Evolutionary conservation across 257 asterid genomes (phyloP), one percentile per base, ranked within the genome.

Genomic region (Gentiana straminea): DNA sequence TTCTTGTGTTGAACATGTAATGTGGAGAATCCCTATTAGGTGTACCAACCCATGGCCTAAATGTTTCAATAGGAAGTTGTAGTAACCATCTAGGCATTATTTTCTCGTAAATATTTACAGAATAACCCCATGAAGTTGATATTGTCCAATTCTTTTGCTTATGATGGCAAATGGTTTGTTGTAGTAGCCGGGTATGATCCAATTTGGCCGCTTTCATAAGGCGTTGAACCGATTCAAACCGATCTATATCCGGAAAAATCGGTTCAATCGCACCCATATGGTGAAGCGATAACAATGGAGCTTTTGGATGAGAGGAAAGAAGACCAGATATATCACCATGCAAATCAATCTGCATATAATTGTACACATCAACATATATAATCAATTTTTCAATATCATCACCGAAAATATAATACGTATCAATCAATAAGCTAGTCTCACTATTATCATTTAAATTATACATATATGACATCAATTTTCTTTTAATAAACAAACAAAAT

Each of bases 41-140:
- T 1, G 4, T 52, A 15, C 32, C 48, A 0, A n/a, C 1, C 95
- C 90, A 83, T 0, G 66, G 50, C 4, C 7, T 0, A 55, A 86
- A 84, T 5, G 95, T 81, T 65, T 86, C 89, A 8, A 86, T 65
- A 32, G 95, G 95, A 1, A 47, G 60, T 35, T 74, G 81, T n/a
- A 86, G 63, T 54, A 66, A 63, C 47, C 83, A 84, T 37, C 95
- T 54, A 3, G 86, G 79, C 57, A 80, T 48, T 34, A 80, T 60
- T 33, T 62, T 62, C 74, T 84, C 89, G 54, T 88, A 88, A 15
- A 86, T 55, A 33, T 83, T 83, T 0, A 70, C 68, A 0, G 95
- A 81, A 60, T 89, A 86, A 47, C 97, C 95, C 97, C 97, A 89
- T 0, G 97, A 79, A 8, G 84, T 37, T 7, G 97, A 86, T 4